Evolutionary conservation across 371 early-diverging fungal genomes (phyloP).

Genomic region (Caulochytrium protostelioides): DNA sequence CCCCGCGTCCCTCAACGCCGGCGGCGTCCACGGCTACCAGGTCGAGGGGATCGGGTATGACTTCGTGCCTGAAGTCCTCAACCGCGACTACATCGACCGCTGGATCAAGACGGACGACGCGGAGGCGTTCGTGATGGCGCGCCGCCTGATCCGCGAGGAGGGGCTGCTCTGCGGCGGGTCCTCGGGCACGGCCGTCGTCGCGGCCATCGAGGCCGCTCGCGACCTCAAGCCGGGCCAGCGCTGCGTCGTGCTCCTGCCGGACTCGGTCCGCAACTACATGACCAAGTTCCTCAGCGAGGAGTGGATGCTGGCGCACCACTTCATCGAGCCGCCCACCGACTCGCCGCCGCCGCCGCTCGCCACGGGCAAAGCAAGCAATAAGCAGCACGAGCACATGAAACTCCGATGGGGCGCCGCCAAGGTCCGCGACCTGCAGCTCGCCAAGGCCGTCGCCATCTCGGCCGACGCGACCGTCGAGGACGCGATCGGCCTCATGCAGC

Average conservation of each 20-base stretch:
- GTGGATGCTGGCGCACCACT: slow-evolving; percentile 71
- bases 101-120: slow-evolving; percentile 90
- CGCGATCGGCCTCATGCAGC: slow-evolving; percentile 67
- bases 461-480: slow-evolving; percentile 42
- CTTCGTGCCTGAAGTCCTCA: slow-evolving; percentile 79
- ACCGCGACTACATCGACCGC: slow-evolving; percentile 56
- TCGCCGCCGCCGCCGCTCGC: slow-evolving; percentile 2
- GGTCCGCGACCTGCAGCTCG: slow-evolving; percentile 52
- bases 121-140: slow-evolving; percentile 78
- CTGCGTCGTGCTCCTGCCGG: slow-evolving; percentile 80
- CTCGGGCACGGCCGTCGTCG: slow-evolving; percentile 74
- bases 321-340: slow-evolving; percentile 34
- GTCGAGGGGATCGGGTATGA: slow-evolving; percentile 97
- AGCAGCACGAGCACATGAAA: slow-evolving; percentile 21
- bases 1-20: slow-evolving; percentile 53
- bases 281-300: slow-evolving; percentile 76
- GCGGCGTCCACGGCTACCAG: slow-evolving; percentile 27
- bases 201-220: slow-evolving; percentile 64
- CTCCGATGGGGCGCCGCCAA: slow-evolving; percentile 53
- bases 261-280: slow-evolving; percentile 96
- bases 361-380: slow-evolving; percentile 37
- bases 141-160: slow-evolving; percentile 86
- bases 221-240: slow-evolving; percentile 61
- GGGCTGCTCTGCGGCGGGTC: slow-evolving; percentile 80
- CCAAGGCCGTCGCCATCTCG: slow-evolving; percentile 52